phyloP scores from a whole-genome alignment of 495 filamentous ascomycete genomes.

The Podospora fimiseda region DNA sequence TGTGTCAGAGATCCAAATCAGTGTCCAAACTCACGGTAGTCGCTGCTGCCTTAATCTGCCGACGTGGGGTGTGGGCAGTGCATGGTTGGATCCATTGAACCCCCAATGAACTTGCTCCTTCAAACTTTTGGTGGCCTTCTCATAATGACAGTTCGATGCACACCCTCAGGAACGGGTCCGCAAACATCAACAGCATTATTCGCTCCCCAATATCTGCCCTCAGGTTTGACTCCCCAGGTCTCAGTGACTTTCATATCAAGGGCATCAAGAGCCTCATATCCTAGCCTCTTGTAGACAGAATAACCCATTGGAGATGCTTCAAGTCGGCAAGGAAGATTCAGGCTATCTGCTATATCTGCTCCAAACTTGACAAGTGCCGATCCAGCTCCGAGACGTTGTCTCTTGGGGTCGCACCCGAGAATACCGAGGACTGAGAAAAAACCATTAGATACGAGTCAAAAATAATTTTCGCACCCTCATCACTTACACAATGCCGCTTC shows the following conservation, averaged over 20 bases:
- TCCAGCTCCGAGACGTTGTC: constrained; percentile 23
- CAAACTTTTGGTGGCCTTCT: constrained; percentile 13
- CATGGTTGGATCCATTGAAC: too few relatives aligned
- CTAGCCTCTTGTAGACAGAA: constrained; percentile 20
- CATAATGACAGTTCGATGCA: constrained; percentile 23
- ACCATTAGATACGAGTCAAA: neutral
- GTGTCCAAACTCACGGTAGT: too few relatives aligned
- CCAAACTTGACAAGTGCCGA: constrained; percentile 23
- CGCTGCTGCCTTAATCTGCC: too few relatives aligned
- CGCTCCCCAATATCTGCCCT: constrained; percentile 20
- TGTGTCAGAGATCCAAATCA: too few relatives aligned
- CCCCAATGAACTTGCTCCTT: neutral
- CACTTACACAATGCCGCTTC: constrained; percentile 23
- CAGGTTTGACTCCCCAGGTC: constrained; percentile 13
- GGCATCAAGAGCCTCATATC: constrained; percentile 21
- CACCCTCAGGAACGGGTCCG: constrained; percentile 17
- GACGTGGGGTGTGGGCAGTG: too few relatives aligned
- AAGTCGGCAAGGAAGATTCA: constrained; percentile 18
- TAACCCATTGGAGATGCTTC: constrained; percentile 25
- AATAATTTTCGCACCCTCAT: neutral
- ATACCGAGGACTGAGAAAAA: constrained; percentile 16
- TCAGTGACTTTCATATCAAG: constrained; percentile 20
- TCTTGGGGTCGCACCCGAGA: constrained; percentile 16
- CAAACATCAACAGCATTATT: constrained; percentile 16
- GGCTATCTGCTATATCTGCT: constrained; percentile 20